Evolutionary conservation across 257 asterid genomes (phyloP).

Genomic region (Solanum peruvianum): DNA sequence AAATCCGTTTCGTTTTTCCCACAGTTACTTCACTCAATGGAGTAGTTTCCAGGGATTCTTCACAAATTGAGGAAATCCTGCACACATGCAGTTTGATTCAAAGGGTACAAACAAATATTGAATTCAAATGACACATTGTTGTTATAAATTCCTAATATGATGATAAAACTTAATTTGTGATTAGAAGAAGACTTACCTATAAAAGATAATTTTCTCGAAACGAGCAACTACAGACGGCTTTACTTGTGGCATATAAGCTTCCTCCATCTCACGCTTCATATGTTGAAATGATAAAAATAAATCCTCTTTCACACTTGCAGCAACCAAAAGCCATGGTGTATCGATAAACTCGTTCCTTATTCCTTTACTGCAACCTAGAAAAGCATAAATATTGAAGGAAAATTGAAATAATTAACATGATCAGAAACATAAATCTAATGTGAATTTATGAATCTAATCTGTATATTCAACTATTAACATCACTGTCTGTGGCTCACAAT

Average conservation of each 20-base stretch:
- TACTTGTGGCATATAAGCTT: slow-evolving; percentile 4
- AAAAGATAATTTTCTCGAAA: slow-evolving; percentile 26
- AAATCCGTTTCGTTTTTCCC: slow-evolving; percentile 13
- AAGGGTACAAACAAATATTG: neutral
- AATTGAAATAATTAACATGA: too few relatives aligned
- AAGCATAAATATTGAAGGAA: too few relatives aligned
- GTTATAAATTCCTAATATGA: neutral
- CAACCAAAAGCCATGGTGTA: slow-evolving; percentile 20
- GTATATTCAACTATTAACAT: too few relatives aligned
- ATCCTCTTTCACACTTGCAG: slow-evolving; percentile 24
- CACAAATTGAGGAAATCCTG: slow-evolving; percentile 17
- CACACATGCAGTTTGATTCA: neutral
- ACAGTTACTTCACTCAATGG: slow-evolving; percentile 5
- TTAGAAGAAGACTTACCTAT: slow-evolving; percentile 22
- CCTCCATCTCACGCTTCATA: slow-evolving; percentile 17
- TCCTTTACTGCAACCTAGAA: slow-evolving; percentile 1
- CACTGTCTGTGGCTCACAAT: too few relatives aligned
- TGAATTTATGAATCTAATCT: too few relatives aligned
- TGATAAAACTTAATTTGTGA: neutral
- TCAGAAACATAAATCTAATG: too few relatives aligned
- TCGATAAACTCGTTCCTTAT: neutral
- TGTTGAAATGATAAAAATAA: slow-evolving; percentile 19
- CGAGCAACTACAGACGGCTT: slow-evolving; percentile 28
- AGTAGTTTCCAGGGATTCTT: slow-evolving; percentile 7
- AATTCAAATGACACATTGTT: too few relatives aligned